Conservation (phyloP, 352 stramenopile genomes). For the Aphanomyces euteiches region DNA sequence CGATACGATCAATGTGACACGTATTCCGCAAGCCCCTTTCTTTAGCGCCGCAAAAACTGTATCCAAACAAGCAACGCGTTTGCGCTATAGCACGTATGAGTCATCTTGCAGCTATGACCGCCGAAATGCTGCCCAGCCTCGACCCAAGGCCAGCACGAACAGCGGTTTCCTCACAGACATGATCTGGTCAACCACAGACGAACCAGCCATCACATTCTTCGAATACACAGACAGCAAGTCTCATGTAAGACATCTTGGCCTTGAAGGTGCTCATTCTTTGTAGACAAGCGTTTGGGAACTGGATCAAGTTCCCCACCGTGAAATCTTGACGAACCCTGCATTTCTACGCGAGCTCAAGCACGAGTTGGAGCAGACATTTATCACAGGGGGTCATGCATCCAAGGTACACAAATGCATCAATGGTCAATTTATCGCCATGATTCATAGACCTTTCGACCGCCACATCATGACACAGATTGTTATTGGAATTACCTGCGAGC, state of each 20-base stretch:
- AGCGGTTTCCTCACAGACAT: constrained; percentile 57
- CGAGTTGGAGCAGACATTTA: constrained; percentile 66
- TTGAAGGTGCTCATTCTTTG: background rate
- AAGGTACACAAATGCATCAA: constrained; percentile 38
- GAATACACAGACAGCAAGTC: constrained; percentile 44
- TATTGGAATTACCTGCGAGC: constrained; percentile 81
- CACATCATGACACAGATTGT: constrained; percentile 69
- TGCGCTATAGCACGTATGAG: background rate
- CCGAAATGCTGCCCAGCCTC: no score
- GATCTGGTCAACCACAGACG: constrained; percentile 47
- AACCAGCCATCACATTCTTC: constrained; percentile 69
- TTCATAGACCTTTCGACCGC: constrained; percentile 42
- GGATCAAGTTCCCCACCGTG: constrained; percentile 58
- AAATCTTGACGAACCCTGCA: constrained; percentile 64
- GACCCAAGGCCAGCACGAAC: background rate
- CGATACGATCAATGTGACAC: background rate
- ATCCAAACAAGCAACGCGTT: background rate
- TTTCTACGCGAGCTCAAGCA: constrained; percentile 72
- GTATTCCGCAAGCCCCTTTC: constrained; percentile 11
- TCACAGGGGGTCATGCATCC: constrained; percentile 43
- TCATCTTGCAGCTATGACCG: no score
- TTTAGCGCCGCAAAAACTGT: background rate
- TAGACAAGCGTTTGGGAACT: constrained; percentile 82
- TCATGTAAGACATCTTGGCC: background rate
- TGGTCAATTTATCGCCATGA: constrained; percentile 29